Percentiles rank a stretch among this genome's conserved stretches.
Evolutionary conservation across 257 asterid species (phyloP).

Genomic region (Solanum tarijense): DNA sequence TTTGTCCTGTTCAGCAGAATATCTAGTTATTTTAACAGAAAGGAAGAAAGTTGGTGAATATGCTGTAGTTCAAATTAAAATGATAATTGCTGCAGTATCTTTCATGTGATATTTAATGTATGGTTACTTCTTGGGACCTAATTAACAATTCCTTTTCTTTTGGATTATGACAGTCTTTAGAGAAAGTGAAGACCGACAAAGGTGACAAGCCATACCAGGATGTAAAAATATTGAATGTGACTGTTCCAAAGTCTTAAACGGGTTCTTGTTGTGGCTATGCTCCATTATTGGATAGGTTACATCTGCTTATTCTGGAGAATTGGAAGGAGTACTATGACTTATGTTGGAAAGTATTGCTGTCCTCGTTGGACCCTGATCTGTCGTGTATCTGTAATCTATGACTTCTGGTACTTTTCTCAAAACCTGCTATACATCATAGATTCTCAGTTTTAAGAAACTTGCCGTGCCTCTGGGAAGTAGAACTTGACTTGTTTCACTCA

Average conservation of each 20-base stretch:
- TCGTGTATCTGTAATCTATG: neutral
- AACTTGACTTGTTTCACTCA: neutral
- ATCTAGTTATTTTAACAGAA: neutral
- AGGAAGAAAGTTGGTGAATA: neutral
- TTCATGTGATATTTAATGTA: neutral
- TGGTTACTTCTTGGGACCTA: neutral
- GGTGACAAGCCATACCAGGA: constrained; percentile 86
- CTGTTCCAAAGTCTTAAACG: constrained; percentile 55
- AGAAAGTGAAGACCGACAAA: constrained; percentile 93
- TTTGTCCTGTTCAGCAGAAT: neutral
- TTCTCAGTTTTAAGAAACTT: neutral
- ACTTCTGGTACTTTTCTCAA: neutral
- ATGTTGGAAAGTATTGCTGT: neutral
- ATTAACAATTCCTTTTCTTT: neutral
- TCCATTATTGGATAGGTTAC: neutral
- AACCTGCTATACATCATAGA: neutral
- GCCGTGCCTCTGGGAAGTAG: neutral
- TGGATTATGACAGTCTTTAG: constrained; percentile 51
- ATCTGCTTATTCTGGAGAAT: neutral
- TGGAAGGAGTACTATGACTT: neutral
- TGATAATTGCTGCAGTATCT: neutral
- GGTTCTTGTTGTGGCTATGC: neutral
- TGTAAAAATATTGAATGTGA: constrained; percentile 83
- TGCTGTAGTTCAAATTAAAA: neutral
- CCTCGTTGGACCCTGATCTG: neutral